Evolutionary conservation across 73 alveolate genomes (phyloP).

Genomic region (Blepharisma japonicum): DNA sequence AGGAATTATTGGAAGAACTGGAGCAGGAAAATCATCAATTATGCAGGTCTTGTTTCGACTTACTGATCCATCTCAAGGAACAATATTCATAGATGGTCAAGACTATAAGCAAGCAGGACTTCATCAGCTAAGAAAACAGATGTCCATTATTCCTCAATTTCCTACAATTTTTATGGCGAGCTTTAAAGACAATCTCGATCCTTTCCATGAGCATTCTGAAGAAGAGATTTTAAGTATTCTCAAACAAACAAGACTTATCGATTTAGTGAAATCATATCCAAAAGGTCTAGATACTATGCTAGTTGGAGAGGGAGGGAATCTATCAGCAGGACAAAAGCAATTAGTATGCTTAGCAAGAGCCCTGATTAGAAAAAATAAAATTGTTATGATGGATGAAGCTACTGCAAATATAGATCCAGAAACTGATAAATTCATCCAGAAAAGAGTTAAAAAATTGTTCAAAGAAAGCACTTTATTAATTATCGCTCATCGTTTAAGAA

Average conservation of each 20-base stretch:
- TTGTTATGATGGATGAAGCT: constrained; percentile 80
- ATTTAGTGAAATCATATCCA: background rate
- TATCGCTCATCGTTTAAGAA: constrained; percentile 75
- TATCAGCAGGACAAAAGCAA: constrained; percentile 91
- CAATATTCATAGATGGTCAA: constrained; percentile 72
- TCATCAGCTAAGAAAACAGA: constrained; percentile 57
- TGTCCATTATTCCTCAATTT: constrained; percentile 46
- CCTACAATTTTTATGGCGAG: constrained; percentile 51
- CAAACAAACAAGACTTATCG: background rate
- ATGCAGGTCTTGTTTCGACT: constrained; percentile 41
- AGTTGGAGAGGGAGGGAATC: constrained; percentile 78
- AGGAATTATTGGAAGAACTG: constrained; percentile 81
- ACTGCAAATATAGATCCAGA: constrained; percentile 75
- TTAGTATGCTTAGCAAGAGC: constrained; percentile 92
- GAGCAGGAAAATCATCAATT: constrained; percentile 74
- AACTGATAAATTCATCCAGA: constrained; percentile 67
- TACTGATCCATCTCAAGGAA: constrained; percentile 47
- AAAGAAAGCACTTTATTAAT: constrained; percentile 64
- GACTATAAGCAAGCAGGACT: constrained; percentile 64
- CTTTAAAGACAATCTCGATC: constrained; percentile 48
- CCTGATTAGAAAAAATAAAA: constrained; percentile 52
- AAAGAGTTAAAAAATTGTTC: constrained; percentile 48
- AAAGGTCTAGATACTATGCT: constrained; percentile 58
- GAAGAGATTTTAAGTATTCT: constrained; percentile 38
- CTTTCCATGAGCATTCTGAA: constrained; percentile 37